A percentile compares a stretch with the other conserved stretches of the same genome.
Conservation (phyloP, 306 rosid genomes). For the Ormosia emarginata region DNA sequence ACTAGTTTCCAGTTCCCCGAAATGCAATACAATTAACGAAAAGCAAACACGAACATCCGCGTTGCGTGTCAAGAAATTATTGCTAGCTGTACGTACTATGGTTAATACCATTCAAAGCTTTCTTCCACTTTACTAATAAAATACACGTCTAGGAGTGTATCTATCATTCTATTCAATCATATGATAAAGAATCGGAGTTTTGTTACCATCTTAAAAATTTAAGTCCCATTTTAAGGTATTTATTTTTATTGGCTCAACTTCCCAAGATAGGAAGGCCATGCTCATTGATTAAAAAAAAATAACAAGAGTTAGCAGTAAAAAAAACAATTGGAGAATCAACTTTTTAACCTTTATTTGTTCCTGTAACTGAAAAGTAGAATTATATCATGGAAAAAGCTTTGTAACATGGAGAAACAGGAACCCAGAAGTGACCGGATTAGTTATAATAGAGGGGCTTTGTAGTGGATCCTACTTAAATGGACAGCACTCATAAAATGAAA, state of each 20-base stretch:
- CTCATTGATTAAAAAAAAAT: neutral
- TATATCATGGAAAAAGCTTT: neutral
- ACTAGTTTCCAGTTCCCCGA: neutral
- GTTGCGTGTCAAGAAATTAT: neutral
- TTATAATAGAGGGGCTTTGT: no score
- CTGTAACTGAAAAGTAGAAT: constrained; percentile 15
- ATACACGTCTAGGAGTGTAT: neutral
- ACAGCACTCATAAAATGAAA: no score
- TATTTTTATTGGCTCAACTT: neutral
- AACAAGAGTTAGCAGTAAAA: constrained; percentile 11
- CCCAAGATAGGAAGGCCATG: neutral
- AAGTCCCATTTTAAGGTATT: neutral
- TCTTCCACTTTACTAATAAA: neutral
- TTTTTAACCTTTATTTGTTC: constrained; percentile 29
- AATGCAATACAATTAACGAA: neutral
- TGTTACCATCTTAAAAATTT: neutral
- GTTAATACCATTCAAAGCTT: neutral
- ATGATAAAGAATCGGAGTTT: neutral
- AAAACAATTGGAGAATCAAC: constrained; percentile 19
- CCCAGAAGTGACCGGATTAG: no score
- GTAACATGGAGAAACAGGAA: no score
- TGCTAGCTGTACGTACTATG: neutral
- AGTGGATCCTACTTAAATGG: no score
- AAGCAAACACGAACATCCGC: neutral
- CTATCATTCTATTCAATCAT: neutral